These are phyloP conservation scores for Talaromyces marneffei DNA, from an alignment of 2,329 filamentous ascomycete genomes.

Conservation along the genomic window DNA sequence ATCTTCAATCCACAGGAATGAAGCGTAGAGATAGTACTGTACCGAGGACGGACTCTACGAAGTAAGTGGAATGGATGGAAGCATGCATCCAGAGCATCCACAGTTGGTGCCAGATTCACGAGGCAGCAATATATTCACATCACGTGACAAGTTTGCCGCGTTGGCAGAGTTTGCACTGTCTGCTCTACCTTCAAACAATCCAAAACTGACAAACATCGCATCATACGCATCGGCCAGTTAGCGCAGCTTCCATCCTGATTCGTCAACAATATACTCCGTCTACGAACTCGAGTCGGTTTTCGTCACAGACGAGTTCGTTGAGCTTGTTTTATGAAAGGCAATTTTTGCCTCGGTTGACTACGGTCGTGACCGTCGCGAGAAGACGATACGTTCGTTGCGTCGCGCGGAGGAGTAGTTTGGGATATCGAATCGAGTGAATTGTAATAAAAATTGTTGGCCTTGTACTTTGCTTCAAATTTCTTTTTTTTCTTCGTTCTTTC, in stretches of 20 bases:
- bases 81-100: neutral
- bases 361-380: conserved; percentile 3
- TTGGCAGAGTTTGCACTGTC: conserved; percentile 35
- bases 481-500: too few relatives aligned
- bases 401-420: neutral
- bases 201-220: conserved; percentile 24
- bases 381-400: neutral
- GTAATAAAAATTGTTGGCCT: neutral
- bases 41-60: too few relatives aligned
- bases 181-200: conserved; percentile 35
- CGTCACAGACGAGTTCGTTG: neutral
- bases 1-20: too few relatives aligned
- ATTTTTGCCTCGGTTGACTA: neutral
- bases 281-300: neutral
- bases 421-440: neutral
- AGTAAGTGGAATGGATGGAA: too few relatives aligned
- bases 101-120: neutral
- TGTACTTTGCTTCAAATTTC: neutral
- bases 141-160: neutral
- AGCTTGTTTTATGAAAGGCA: neutral
- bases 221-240: conserved; percentile 7
- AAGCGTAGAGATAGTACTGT: too few relatives aligned
- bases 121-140: neutral
- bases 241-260: neutral
- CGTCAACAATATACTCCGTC: neutral